phyloP scores from a whole-genome alignment of 805 yeast species.

The Kuraishia molischiana region DNA sequence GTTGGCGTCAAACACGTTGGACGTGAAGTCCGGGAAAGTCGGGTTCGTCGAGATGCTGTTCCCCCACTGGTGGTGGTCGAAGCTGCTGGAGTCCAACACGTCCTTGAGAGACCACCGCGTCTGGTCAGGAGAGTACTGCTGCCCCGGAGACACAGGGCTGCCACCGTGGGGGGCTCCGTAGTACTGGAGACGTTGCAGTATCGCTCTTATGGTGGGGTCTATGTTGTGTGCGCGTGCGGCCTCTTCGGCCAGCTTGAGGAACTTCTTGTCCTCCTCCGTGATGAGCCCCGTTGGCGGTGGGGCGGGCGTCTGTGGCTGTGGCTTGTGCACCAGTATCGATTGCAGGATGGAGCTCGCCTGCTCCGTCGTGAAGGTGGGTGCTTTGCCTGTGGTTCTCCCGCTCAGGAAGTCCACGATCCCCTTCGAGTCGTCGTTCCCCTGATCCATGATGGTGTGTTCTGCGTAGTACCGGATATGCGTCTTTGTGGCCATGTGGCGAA shows the following conservation, averaged over 20 bases:
- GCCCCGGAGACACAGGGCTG: slow-evolving; percentile 18
- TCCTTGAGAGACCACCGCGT: not conserved
- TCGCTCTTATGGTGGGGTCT: slow-evolving; percentile 55
- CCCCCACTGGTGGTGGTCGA: not conserved
- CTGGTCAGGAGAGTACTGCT: no score
- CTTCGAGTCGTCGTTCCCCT: not conserved
- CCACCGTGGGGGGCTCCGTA: slow-evolving; percentile 52
- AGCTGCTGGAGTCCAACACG: not conserved
- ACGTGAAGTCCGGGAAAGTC: slow-evolving; percentile 1
- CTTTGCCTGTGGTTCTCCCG: not conserved
- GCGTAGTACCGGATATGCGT: no score
- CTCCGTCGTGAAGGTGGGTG: not conserved
- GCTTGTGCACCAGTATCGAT: not conserved
- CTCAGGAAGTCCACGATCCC: not conserved
- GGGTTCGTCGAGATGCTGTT: not conserved
- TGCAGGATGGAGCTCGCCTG: not conserved
- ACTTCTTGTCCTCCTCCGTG: slow-evolving; percentile 41
- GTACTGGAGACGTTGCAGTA: slow-evolving; percentile 50
- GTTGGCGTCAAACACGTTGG: slow-evolving; percentile 1
- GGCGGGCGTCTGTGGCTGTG: not conserved
- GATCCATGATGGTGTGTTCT: no score
- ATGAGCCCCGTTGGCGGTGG: slow-evolving; percentile 3
- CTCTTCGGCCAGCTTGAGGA: slow-evolving; percentile 50
- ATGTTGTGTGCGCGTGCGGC: slow-evolving; percentile 39
- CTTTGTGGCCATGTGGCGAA: no score